Conservation (phyloP, 768 basidiomycete species). For the Hygrocybe coccinea region DNA sequence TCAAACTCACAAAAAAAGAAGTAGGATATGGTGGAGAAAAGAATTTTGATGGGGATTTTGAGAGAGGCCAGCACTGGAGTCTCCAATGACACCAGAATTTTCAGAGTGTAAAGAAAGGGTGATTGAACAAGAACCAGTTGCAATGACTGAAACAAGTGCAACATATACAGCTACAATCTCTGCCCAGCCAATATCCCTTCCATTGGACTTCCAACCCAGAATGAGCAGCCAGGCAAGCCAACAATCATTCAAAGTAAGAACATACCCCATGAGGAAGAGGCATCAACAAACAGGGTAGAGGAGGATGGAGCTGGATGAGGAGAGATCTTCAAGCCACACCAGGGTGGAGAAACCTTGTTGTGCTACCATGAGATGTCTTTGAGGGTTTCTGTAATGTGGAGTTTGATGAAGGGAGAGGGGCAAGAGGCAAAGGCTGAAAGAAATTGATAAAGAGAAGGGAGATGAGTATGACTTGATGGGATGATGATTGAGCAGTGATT, state of each 20-base stretch:
- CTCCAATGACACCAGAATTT: conserved; percentile 30
- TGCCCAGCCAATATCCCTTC: conserved; percentile 28
- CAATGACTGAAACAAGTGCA: conserved; percentile 11
- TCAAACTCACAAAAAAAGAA: conserved; percentile 16
- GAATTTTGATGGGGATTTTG: conserved; percentile 27
- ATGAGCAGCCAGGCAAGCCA: conserved; percentile 25
- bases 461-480: conserved; percentile 14
- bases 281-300: conserved; percentile 21
- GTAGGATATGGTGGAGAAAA: conserved; percentile 23
- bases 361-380: conserved; percentile 30
- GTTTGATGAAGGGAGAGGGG: background rate
- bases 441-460: conserved; percentile 25
- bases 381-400: conserved; percentile 17
- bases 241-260: conserved; percentile 13
- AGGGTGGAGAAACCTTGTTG: background rate
- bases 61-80: conserved; percentile 22
- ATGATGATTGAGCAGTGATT: conserved; percentile 28
- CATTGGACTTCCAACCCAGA: conserved; percentile 17
- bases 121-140: conserved; percentile 4
- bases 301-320: background rate
- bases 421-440: background rate
- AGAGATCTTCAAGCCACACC: background rate
- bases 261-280: conserved; percentile 26
- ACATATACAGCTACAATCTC: conserved; percentile 28
- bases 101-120: conserved; percentile 26